Percentiles rank a stretch among this genome's conserved stretches.
These are phyloP conservation scores for Neonectria coccinea DNA, from an alignment of 2,329 filamentous ascomycete genomes.

Conservation along the genomic window DNA sequence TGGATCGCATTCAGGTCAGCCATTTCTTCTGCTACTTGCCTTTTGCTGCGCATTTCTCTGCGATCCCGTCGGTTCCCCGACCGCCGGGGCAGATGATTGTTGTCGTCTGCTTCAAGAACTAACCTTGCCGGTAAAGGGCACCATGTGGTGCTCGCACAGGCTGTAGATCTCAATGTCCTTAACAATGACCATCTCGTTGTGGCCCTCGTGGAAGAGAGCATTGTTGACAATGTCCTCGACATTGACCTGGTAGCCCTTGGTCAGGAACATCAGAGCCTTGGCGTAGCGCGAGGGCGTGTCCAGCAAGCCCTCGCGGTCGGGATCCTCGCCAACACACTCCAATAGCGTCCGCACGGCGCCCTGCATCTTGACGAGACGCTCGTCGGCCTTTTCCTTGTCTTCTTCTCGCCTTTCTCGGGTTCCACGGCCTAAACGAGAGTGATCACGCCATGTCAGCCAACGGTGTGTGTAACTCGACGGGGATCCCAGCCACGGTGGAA, in stretches of 20 bases:
- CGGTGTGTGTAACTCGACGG: background rate
- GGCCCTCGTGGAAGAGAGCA: constrained; percentile 95
- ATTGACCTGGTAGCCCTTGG: constrained; percentile 96
- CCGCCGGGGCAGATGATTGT: background rate
- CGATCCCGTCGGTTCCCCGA: background rate
- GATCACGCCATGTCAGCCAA: constrained; percentile 25
- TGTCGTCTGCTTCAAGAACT: constrained; percentile 15
- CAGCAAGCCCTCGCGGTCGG: constrained; percentile 72
- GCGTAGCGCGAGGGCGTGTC: constrained; percentile 87
- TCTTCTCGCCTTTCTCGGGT: constrained; percentile 74
- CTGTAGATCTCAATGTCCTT: constrained; percentile 97
- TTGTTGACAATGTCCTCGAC: constrained; percentile 90
- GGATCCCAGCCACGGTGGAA: background rate
- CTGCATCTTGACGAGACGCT: constrained; percentile 68
- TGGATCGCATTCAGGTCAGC: constrained; percentile 2
- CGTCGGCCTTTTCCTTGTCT: constrained; percentile 55
- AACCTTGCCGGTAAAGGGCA: constrained; percentile 96
- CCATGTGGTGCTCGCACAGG: constrained; percentile 96
- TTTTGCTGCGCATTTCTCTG: background rate
- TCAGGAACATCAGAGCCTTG: constrained; percentile 95
- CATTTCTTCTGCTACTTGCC: background rate
- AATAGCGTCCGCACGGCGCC: constrained; percentile 74
- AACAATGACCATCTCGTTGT: constrained; percentile 97
- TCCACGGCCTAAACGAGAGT: constrained; percentile 62
- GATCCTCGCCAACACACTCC: constrained; percentile 77